phyloP scores from a whole-genome alignment of 2,329 filamentous ascomycete genomes.

The Aspergillus unguis region DNA sequence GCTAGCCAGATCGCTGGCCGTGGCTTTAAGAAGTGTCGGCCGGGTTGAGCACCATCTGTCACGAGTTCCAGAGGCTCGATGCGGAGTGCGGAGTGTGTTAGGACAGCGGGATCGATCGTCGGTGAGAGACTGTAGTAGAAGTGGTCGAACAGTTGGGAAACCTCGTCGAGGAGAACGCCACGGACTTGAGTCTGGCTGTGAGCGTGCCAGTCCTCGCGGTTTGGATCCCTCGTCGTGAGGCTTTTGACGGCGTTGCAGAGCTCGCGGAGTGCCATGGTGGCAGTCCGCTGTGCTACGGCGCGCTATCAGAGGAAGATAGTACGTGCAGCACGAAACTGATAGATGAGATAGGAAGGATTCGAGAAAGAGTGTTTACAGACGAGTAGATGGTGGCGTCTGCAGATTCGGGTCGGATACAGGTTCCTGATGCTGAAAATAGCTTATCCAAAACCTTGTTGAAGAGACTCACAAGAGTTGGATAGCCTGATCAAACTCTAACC shows the following conservation, averaged over 20 bases:
- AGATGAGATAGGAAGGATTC: too few relatives aligned
- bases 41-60: background rate
- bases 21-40: background rate
- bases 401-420: too few relatives aligned
- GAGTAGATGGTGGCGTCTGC: too few relatives aligned
- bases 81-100: background rate
- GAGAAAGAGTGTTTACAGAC: too few relatives aligned
- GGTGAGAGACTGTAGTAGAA: background rate
- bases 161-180: background rate
- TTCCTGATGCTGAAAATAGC: too few relatives aligned
- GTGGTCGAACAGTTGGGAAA: background rate
- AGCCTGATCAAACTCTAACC: too few relatives aligned
- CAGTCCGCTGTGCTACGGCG: too few relatives aligned
- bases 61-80: background rate
- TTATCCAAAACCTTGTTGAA: too few relatives aligned
- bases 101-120: background rate
- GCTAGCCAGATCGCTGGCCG: background rate
- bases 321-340: too few relatives aligned
- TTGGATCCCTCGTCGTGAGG: background rate
- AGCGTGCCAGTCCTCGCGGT: background rate
- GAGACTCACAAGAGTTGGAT: too few relatives aligned
- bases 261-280: too few relatives aligned
- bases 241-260: background rate
- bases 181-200: background rate
- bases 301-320: too few relatives aligned